These are phyloP conservation scores for Acrodontium crateriforme DNA, from an alignment of 2,329 filamentous ascomycete genomes.

Conservation along the genomic window DNA sequence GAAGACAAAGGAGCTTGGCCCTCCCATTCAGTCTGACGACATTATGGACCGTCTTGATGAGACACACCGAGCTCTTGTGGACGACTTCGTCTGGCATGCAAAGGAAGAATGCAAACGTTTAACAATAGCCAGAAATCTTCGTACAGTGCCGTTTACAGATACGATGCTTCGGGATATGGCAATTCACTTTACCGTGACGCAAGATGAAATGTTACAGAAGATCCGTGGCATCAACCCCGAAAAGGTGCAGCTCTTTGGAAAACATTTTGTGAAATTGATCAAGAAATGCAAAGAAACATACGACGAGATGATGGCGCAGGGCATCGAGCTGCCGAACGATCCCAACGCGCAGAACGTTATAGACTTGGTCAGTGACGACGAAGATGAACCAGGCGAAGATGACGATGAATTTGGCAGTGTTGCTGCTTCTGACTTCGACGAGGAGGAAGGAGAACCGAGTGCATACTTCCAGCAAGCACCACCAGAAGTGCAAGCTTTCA, in stretches of 20 bases:
- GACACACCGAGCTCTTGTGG: slow-evolving; percentile 49
- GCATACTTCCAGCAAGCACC: slow-evolving; percentile 12
- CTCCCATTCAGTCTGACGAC: slow-evolving; percentile 45
- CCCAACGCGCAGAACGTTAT: slow-evolving; percentile 38
- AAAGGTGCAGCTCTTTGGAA: slow-evolving; percentile 49
- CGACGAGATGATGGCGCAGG: slow-evolving; percentile 30
- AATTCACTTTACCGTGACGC: slow-evolving; percentile 49
- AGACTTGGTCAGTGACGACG: slow-evolving; percentile 31
- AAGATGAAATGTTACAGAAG: slow-evolving; percentile 46
- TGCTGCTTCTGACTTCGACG: slow-evolving; percentile 29
- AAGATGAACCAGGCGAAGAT: slow-evolving; percentile 19
- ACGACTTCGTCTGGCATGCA: slow-evolving; percentile 50
- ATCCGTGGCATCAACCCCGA: slow-evolving; percentile 51
- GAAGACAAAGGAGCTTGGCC: slow-evolving; percentile 31
- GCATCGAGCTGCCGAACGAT: slow-evolving; percentile 30
- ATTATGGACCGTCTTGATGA: slow-evolving; percentile 42
- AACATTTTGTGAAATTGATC: slow-evolving; percentile 46
- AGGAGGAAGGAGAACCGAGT: slow-evolving; percentile 16
- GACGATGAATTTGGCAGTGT: slow-evolving; percentile 33
- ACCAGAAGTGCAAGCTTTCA: slow-evolving; percentile 2
- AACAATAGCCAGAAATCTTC: slow-evolving; percentile 44
- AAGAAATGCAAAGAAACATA: slow-evolving; percentile 22
- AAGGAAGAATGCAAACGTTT: slow-evolving; percentile 47
- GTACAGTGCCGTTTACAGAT: slow-evolving; percentile 52
- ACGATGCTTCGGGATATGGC: slow-evolving; percentile 59